Percentiles rank a stretch among this genome's conserved stretches.
Evolutionary conservation across 148 eudicot species (phyloP).

Genomic region (Drosera capensis): DNA sequence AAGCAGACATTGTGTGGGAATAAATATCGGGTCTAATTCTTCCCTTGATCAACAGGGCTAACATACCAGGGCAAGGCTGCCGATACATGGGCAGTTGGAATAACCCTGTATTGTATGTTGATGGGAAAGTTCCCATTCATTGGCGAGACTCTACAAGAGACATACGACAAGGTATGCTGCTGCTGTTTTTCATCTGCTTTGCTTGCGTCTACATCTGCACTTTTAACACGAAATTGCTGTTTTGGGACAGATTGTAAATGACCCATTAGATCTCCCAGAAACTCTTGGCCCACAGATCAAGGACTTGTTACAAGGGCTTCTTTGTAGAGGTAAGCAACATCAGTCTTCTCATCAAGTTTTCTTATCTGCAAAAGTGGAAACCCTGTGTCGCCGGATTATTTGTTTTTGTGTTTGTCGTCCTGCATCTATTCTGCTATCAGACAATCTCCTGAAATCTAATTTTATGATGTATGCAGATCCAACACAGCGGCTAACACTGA

Average conservation of each 20-base stretch:
- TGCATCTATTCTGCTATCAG: no score
- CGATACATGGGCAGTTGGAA: slow-evolving; percentile 96
- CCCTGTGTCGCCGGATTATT: no score
- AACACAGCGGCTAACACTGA: slow-evolving; percentile 46
- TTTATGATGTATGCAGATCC: slow-evolving; percentile 92
- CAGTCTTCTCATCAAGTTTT: background rate
- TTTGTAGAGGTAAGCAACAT: slow-evolving; percentile 75
- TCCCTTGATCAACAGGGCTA: slow-evolving; percentile 31
- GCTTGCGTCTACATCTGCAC: no score
- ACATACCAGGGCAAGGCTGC: slow-evolving; percentile 84
- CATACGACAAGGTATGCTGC: slow-evolving; percentile 78
- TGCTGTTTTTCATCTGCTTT: background rate
- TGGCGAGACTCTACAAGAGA: slow-evolving; percentile 87
- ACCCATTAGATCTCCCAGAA: slow-evolving; percentile 48
- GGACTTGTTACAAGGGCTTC: slow-evolving; percentile 72
- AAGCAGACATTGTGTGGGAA: no score
- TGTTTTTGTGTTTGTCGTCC: background rate
- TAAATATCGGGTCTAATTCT: no score
- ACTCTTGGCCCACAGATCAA: slow-evolving; percentile 41
- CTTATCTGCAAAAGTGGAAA: background rate
- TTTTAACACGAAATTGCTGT: slow-evolving; percentile 11
- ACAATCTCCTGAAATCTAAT: no score
- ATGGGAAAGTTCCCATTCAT: slow-evolving; percentile 84
- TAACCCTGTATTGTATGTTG: slow-evolving; percentile 73
- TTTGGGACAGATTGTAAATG: slow-evolving; percentile 65